Evolutionary conservation across 2,329 filamentous ascomycete genomes (phyloP).

Genomic region (Fusarium vanettenii): DNA sequence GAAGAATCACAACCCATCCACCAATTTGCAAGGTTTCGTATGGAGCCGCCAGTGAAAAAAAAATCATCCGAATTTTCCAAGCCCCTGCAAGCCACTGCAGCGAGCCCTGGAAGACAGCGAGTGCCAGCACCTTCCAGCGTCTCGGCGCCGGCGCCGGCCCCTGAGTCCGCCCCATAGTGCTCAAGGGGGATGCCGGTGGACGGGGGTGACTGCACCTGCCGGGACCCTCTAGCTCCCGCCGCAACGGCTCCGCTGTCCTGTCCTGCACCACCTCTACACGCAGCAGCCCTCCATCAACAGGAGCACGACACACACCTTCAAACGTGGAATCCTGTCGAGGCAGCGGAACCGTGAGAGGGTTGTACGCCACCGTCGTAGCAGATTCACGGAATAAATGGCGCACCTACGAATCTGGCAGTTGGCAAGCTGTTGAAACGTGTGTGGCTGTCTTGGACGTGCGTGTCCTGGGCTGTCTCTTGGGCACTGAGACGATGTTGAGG

Average conservation of each 20-base stretch:
- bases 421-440: neutral
- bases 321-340: constrained; percentile 10
- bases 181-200: constrained; percentile 7
- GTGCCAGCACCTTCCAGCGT: constrained; percentile 23
- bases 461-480: neutral
- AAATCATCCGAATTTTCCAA: constrained; percentile 13
- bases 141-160: constrained; percentile 16
- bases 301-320: constrained; percentile 28
- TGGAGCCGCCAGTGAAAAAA: constrained; percentile 20
- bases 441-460: neutral
- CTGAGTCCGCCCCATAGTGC: neutral
- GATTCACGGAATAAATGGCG: constrained; percentile 31
- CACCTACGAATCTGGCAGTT: constrained; percentile 28
- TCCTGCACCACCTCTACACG: constrained; percentile 3
- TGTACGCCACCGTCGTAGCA: constrained; percentile 33
- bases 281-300: constrained; percentile 1
- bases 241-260: constrained; percentile 3
- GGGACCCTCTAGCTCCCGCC: constrained; percentile 24
- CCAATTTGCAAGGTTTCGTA: constrained; percentile 5
- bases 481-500: neutral
- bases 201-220: constrained; percentile 28
- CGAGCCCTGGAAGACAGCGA: constrained; percentile 5
- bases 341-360: constrained; percentile 17
- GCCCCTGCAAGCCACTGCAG: constrained; percentile 28
- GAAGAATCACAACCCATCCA: constrained; percentile 10